Conservation (phyloP, 169 alveolate genomes). For the Cyclospora cayetanensis region DNA sequence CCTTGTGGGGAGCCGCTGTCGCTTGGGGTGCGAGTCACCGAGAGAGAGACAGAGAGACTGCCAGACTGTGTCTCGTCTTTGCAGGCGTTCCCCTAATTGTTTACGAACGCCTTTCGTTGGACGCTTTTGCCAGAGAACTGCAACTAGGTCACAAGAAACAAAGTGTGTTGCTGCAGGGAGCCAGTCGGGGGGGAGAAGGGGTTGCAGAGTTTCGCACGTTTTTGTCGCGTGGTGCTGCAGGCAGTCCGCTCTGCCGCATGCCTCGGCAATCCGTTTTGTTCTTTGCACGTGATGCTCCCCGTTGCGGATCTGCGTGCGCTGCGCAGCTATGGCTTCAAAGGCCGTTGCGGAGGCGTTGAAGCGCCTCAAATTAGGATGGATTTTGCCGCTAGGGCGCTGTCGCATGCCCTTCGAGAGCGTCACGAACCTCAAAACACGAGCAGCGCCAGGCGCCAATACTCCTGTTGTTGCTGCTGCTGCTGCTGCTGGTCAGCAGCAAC, state of each 20-base stretch:
- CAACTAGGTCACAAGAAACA: slow-evolving; percentile 29
- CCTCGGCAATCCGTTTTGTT: no score
- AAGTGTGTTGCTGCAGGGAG: slow-evolving; percentile 30
- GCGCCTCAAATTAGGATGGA: not conserved
- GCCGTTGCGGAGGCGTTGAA: not conserved
- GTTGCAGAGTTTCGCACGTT: no score
- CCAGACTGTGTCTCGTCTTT: not conserved
- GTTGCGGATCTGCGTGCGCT: not conserved
- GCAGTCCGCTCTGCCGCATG: not conserved
- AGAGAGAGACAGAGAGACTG: no score
- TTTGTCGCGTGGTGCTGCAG: not conserved
- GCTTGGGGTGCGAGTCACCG: no score
- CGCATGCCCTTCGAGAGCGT: not conserved
- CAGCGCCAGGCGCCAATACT: not conserved
- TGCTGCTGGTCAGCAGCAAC: not conserved
- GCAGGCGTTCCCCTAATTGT: slow-evolving; percentile 49
- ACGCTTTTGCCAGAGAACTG: slow-evolving; percentile 24
- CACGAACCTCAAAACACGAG: not conserved
- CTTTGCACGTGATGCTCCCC: not conserved
- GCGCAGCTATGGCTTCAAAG: slow-evolving; percentile 3
- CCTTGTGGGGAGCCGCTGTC: no score
- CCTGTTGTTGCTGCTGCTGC: not conserved
- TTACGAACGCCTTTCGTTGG: slow-evolving; percentile 51
- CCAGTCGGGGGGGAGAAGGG: no score
- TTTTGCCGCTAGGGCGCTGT: not conserved